Percentiles rank a stretch among this genome's conserved stretches.
Evolutionary conservation across 352 stramenopile species (phyloP).

Genomic region (Detonula confervacea): DNA sequence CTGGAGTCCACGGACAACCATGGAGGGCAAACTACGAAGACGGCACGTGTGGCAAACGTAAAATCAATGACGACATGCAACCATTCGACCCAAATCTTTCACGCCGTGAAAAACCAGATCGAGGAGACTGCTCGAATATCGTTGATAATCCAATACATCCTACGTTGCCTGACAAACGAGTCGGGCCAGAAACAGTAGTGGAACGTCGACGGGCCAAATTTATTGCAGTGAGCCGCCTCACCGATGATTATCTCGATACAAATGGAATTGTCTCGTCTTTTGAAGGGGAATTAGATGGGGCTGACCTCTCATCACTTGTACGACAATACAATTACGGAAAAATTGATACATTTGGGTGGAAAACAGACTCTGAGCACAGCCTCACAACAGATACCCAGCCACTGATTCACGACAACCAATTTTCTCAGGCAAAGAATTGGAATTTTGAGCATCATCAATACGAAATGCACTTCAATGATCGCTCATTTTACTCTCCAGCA

Average conservation of each 20-base stretch:
- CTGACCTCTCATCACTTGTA: constrained; percentile 53
- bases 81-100: constrained; percentile 66
- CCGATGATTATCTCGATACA: constrained; percentile 89
- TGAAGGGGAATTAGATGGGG: constrained; percentile 69
- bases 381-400: constrained; percentile 55
- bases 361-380: constrained; percentile 6
- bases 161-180: constrained; percentile 91
- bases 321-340: constrained; percentile 39
- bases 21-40: constrained; percentile 96
- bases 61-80: constrained; percentile 80
- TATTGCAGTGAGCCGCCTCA: constrained; percentile 91
- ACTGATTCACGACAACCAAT: constrained; percentile 42
- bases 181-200: constrained; percentile 89
- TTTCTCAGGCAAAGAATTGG: constrained; percentile 48
- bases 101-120: constrained; percentile 39
- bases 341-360: constrained; percentile 57
- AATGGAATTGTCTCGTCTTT: constrained; percentile 78
- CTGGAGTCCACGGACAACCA: constrained; percentile 88
- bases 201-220: constrained; percentile 93
- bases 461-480: constrained; percentile 68
- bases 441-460: constrained; percentile 72
- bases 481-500: constrained; percentile 69
- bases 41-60: constrained; percentile 82
- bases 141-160: constrained; percentile 94
- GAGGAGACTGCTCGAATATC: constrained; percentile 89